Conservation (phyloP, 805 yeast species). For the Metschnikowia picachoensis region DNA sequence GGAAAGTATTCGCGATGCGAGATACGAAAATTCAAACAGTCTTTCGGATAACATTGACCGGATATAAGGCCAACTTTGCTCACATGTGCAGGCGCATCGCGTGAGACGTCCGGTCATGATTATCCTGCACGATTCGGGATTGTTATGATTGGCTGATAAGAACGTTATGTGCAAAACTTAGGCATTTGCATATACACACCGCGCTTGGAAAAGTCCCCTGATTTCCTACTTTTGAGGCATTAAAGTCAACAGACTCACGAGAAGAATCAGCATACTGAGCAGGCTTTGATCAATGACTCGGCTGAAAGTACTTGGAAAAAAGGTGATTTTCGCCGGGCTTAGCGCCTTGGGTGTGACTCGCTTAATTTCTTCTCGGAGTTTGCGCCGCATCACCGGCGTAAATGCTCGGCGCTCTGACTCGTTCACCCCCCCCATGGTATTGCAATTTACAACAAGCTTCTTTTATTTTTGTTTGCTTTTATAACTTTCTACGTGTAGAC, state of each 20-base stretch:
- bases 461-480: too few species aligned
- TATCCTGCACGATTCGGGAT: neutral
- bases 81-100: neutral
- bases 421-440: too few species aligned
- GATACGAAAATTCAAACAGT: neutral
- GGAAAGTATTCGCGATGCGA: too few species aligned
- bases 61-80: neutral
- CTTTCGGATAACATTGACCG: neutral
- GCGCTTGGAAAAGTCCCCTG: neutral
- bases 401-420: neutral
- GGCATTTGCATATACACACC: neutral
- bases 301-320: too few species aligned
- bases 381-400: conserved; percentile 5
- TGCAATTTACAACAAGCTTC: too few species aligned
- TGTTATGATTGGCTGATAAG: conserved; percentile 3
- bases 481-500: too few species aligned
- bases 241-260: too few species aligned
- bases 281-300: neutral
- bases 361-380: neutral
- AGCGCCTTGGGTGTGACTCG: neutral
- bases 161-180: neutral
- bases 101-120: neutral
- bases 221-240: neutral
- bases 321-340: too few species aligned
- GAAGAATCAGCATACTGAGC: neutral